These are phyloP conservation scores for Asterophora parasitica DNA, from an alignment of 768 basidiomycete species.

Conservation along the genomic window DNA sequence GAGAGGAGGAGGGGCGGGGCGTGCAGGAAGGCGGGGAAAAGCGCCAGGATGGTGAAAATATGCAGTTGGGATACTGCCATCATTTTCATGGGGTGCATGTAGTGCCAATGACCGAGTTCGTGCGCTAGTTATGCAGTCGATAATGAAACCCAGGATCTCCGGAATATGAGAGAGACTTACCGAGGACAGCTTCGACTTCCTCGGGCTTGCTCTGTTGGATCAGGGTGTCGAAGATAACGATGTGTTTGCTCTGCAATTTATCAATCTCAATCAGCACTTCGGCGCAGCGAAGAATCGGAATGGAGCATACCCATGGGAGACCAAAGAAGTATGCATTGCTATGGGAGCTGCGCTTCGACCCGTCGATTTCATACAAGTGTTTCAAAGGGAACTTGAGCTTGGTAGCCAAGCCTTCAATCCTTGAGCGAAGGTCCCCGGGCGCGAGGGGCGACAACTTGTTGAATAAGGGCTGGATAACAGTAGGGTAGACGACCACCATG, in stretches of 20 bases:
- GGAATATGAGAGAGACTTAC: conserved; percentile 22
- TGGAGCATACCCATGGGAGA: conserved; percentile 73
- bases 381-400: conserved; percentile 92
- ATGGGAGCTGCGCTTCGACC: conserved; percentile 92
- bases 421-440: conserved; percentile 66
- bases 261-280: background rate
- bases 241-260: conserved; percentile 70
- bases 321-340: conserved; percentile 99
- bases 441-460: conserved; percentile 92
- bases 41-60: conserved; percentile 78
- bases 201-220: conserved; percentile 87
- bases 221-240: conserved; percentile 96
- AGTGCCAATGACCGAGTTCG: conserved; percentile 96
- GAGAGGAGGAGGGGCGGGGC: conserved; percentile 74
- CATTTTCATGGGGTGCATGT: conserved; percentile 86
- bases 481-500: conserved; percentile 81
- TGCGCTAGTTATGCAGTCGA: conserved; percentile 50
- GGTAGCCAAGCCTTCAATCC: conserved; percentile 73
- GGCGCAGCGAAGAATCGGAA: background rate
- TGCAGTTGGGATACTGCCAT: conserved; percentile 83
- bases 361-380: conserved; percentile 95
- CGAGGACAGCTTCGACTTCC: conserved; percentile 95
- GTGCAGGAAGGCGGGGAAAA: conserved; percentile 87
- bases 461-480: conserved; percentile 91
- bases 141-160: background rate